A percentile compares a stretch with the other conserved stretches of the same genome.
Conservation (phyloP, 2,329 filamentous ascomycete genomes). For the Calonectria honghensis region DNA sequence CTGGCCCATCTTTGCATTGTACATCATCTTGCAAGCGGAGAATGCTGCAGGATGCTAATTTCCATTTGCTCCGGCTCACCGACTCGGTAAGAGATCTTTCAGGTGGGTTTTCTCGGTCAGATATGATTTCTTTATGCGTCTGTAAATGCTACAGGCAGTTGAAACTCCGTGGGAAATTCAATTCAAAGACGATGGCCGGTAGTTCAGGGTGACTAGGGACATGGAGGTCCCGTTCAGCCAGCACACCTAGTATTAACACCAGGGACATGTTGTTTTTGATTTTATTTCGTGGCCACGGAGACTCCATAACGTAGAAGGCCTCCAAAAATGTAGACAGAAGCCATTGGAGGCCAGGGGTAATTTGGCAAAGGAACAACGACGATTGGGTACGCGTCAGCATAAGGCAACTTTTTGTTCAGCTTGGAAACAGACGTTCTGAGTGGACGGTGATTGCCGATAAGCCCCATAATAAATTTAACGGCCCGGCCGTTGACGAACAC, state of each 20-base stretch:
- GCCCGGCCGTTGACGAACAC: neutral
- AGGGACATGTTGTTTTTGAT: neutral
- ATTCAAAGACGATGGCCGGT: neutral
- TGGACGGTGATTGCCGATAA: neutral
- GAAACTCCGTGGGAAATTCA: neutral
- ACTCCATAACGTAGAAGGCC: neutral
- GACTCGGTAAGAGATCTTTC: neutral
- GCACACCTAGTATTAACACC: neutral
- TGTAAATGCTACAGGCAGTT: neutral
- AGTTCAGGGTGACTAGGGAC: neutral
- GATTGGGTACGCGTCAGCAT: neutral
- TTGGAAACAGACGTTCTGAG: neutral
- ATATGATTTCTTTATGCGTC: neutral
- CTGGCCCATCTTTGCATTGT: neutral
- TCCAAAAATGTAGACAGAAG: neutral
- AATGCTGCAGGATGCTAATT: neutral
- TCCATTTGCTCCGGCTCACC: neutral
- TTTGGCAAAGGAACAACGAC: neutral
- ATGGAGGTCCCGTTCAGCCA: too few species aligned
- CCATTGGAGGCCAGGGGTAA: neutral
- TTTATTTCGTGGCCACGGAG: neutral
- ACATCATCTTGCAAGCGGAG: neutral
- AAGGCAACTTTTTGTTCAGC: neutral
- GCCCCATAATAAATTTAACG: constrained; percentile 5
- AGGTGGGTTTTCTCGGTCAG: neutral